Base-by-base conservation (phyloP, 2,329 filamentous ascomycete genomes). In the Diaporthe destruens region DNA sequence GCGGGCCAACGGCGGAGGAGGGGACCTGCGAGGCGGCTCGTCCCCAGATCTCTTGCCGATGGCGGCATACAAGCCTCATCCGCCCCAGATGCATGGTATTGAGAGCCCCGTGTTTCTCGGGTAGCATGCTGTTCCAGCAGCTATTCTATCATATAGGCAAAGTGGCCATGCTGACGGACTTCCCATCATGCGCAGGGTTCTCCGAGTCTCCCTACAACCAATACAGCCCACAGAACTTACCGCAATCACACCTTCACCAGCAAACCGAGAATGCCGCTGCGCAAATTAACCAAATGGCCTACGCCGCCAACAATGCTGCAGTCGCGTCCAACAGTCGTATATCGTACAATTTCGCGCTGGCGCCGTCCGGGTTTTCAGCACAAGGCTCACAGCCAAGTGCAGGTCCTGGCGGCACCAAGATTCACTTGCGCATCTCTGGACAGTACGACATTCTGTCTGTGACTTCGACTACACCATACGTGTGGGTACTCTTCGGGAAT, bases 41-140 rank as follows among this genome's bases (percentile, higher is more conserved):
- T 86, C 87, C 80, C 86, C 81, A 81, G 82, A 84, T 81, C 82
- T 91, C 79, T 85, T 93, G 84, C 91, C 92, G 84, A 95, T 95
- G 93, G 92, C 93, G 82, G 92, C 92, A 84, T 95, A 94, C 87
- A 97, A 97, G 84, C 84, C 90, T 73, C 90, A 93, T 82, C 87
- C 91, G 83, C 87, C 92, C 82, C 92, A 92, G 82, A 89, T 95
- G 85, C 93, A 96, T 84, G 93, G 95, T 97, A 86, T 85, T 94
- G 12, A 91, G 65, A 25, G 23, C 14, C 23, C 36, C 18, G 12
- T 14, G 39, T 25, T 53, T 55, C 54, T 51, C 12, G 29, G 32
- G 29, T 34, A 34, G 47, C 68, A 29, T 42, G 44, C 18, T n/a
- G 44, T 9, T 47, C 44, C 44, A 20, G 18, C 18, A 20, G 18